Percentiles rank a stretch among this genome's conserved stretches.
Evolutionary conservation across 2,329 filamentous ascomycete species (phyloP).

Genomic region (Cyphellophora attinorum): DNA sequence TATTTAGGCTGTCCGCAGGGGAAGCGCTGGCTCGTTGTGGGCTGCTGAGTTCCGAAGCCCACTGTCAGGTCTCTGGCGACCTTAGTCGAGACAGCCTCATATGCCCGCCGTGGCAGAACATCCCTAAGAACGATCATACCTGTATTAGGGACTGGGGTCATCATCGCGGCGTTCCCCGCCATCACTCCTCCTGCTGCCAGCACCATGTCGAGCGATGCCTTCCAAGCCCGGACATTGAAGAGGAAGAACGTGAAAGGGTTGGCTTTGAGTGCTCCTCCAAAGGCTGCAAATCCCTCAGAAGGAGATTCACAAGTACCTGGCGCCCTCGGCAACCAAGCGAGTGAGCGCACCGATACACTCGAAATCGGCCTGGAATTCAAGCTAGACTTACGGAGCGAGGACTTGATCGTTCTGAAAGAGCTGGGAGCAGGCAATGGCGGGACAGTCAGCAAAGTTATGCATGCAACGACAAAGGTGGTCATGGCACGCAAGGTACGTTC

Average conservation of each 20-base stretch:
- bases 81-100: too few relatives aligned
- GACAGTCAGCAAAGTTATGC: slow-evolving; percentile 95
- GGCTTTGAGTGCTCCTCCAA: slow-evolving; percentile 66
- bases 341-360: slow-evolving; percentile 59
- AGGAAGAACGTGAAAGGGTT: slow-evolving; percentile 98
- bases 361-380: slow-evolving; percentile 98
- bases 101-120: too few relatives aligned
- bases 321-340: slow-evolving; percentile 47
- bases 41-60: too few relatives aligned
- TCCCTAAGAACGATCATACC: too few relatives aligned
- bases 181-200: not conserved
- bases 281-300: slow-evolving; percentile 59
- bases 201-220: slow-evolving; percentile 47
- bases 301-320: slow-evolving; percentile 56
- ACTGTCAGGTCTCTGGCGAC: too few relatives aligned
- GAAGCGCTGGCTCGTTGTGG: too few relatives aligned
- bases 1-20: too few relatives aligned
- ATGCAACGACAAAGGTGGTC: slow-evolving; percentile 84
- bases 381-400: slow-evolving; percentile 80
- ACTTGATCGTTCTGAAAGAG: slow-evolving; percentile 87
- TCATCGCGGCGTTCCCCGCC: too few relatives aligned
- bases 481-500: slow-evolving; percentile 87
- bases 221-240: slow-evolving; percentile 76
- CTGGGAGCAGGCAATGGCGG: slow-evolving; percentile 93
- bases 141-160: too few relatives aligned